phyloP scores from a whole-genome alignment of 2,329 filamentous ascomycete species.

The Diplocarpon rosae region DNA sequence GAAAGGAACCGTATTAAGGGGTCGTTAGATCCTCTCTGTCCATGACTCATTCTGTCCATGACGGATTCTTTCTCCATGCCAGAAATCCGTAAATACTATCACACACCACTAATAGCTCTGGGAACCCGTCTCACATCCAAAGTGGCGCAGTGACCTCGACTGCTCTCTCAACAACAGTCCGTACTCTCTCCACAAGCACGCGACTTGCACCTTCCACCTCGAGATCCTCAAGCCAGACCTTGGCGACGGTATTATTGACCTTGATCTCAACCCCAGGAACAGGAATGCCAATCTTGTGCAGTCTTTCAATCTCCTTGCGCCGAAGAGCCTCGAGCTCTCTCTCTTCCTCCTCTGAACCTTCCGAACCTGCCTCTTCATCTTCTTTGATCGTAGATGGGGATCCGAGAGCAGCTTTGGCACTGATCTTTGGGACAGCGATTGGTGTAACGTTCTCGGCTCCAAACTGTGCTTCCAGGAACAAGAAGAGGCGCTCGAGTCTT shows the following conservation, averaged over 20 bases:
- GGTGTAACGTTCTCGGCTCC: conserved; percentile 72
- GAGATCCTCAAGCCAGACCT: conserved; percentile 83
- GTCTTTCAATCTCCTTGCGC: conserved; percentile 59
- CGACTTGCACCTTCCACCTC: conserved; percentile 79
- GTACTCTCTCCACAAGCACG: conserved; percentile 71
- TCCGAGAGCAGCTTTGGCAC: conserved; percentile 27
- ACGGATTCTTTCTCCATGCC: no score
- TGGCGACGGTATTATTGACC: conserved; percentile 78
- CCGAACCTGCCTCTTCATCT: conserved; percentile 19
- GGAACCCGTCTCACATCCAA: conserved; percentile 25
- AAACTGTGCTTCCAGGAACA: conserved; percentile 97
- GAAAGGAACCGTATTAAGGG: no score
- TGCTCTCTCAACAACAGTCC: conserved; percentile 80
- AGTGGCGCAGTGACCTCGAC: conserved; percentile 78
- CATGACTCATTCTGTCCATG: no score
- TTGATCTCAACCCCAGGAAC: conserved; percentile 81
- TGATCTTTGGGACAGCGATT: conserved; percentile 53
- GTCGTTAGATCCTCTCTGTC: no score
- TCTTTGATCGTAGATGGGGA: conserved; percentile 14
- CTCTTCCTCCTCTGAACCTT: conserved; percentile 27
- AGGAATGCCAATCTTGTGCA: conserved; percentile 77
- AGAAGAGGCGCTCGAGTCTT: conserved; percentile 73
- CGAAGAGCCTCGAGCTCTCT: conserved; percentile 29
- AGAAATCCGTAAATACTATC: no score
- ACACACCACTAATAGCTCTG: no score